Conservation (phyloP, 257 asterid species). For the Penstemon barbatus region DNA sequence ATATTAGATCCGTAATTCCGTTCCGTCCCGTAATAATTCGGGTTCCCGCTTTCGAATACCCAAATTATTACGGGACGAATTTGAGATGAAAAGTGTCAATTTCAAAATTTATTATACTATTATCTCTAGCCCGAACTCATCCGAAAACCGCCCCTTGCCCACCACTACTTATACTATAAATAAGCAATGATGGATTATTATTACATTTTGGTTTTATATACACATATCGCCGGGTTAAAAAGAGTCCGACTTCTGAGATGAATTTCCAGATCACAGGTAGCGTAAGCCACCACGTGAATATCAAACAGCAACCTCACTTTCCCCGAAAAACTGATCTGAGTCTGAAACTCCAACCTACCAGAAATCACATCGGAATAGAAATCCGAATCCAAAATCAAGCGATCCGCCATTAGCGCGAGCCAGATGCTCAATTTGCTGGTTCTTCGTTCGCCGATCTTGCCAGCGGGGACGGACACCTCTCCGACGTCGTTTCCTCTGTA, state of each 20-base stretch:
- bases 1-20: too few species aligned
- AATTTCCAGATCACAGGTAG: conserved; percentile 56
- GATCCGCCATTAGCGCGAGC: conserved; percentile 66
- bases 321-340: conserved; percentile 47
- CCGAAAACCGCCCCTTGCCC: too few species aligned
- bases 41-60: too few species aligned
- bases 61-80: too few species aligned
- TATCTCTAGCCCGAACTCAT: too few species aligned
- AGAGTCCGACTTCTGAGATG: conserved; percentile 33
- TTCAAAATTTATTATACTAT: too few species aligned
- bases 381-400: conserved; percentile 41
- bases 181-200: too few species aligned
- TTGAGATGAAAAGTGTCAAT: too few species aligned
- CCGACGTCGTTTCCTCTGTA: conserved; percentile 61
- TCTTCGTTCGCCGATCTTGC: conserved; percentile 47
- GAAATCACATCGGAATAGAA: conserved; percentile 42
- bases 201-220: conserved; percentile 42
- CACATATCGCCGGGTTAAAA: conserved; percentile 47
- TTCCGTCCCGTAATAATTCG: too few species aligned
- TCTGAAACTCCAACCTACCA: conserved; percentile 44
- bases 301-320: conserved; percentile 44
- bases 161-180: too few species aligned
- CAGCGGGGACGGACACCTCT: conserved; percentile 57
- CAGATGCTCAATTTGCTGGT: conserved; percentile 44
- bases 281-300: conserved; percentile 44